Evolutionary conservation across 495 filamentous ascomycete species (phyloP).

Genomic region (Massariosphaeria phaeospora): DNA sequence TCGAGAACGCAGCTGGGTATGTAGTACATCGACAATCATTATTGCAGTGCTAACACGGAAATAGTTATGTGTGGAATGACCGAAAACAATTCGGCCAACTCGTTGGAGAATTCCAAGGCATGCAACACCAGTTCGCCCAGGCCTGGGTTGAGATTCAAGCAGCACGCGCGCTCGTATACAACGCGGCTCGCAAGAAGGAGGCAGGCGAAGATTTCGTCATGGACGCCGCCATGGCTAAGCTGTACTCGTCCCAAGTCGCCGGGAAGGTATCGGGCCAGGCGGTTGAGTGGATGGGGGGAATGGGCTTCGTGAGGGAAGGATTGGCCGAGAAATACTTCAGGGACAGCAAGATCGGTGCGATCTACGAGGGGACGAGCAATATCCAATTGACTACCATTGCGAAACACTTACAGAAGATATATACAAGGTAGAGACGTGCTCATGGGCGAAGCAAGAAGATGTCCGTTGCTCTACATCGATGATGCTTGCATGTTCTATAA

Average conservation of each 20-base stretch:
- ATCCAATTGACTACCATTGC: slow-evolving; percentile 90
- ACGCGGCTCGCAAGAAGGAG: slow-evolving; percentile 97
- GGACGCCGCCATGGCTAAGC: slow-evolving; percentile 97
- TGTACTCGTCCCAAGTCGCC: slow-evolving; percentile 90
- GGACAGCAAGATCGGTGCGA: slow-evolving; percentile 97
- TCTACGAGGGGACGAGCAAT: slow-evolving; percentile 92
- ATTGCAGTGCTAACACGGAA: too few species aligned
- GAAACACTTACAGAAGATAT: slow-evolving; percentile 86
- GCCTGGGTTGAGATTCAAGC: slow-evolving; percentile 89
- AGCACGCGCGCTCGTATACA: slow-evolving; percentile 88
- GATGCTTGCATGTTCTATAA: too few species aligned
- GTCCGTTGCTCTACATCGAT: too few species aligned
- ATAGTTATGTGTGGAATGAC: slow-evolving; percentile 89
- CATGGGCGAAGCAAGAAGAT: too few species aligned
- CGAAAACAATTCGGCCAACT: slow-evolving; percentile 92
- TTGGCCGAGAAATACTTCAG: slow-evolving; percentile 97
- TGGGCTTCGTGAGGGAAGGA: slow-evolving; percentile 93
- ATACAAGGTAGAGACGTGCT: slow-evolving; percentile 61
- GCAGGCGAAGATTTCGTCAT: slow-evolving; percentile 88
- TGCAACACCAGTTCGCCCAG: slow-evolving; percentile 98
- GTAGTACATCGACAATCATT: too few species aligned
- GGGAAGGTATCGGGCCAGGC: slow-evolving; percentile 79
- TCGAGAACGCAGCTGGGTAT: slow-evolving; percentile 87
- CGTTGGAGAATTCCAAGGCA: slow-evolving; percentile 94
- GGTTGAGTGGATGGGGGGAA: slow-evolving; percentile 98